These are phyloP conservation scores for Mesotaenium endlicherianum DNA, from an alignment of 139 green algal species.

Conservation along the genomic window DNA sequence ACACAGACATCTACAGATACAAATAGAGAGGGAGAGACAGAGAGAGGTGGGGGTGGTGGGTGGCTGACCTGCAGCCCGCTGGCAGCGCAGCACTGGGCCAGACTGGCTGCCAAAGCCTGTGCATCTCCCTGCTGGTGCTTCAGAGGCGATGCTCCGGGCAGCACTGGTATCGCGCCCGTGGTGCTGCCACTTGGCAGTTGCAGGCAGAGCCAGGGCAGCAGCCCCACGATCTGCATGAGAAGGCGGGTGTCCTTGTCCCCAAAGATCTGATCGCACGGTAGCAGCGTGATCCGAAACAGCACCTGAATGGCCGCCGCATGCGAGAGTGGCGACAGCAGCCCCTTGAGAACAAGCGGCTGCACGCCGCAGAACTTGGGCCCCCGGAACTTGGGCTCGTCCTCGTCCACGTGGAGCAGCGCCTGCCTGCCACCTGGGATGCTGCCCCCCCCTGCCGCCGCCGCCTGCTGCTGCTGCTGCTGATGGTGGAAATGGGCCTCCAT, in stretches of 20 bases:
- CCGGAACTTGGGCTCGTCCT: not conserved
- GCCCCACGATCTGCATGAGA: constrained; percentile 63
- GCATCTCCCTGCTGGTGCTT: constrained; percentile 28
- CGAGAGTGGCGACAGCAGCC: constrained; percentile 68
- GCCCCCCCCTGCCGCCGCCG: not conserved
- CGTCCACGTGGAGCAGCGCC: not conserved
- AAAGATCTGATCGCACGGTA: constrained; percentile 64
- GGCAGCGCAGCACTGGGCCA: constrained; percentile 27
- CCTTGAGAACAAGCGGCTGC: constrained; percentile 82
- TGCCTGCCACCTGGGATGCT: not conserved
- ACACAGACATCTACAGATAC: too few relatives aligned
- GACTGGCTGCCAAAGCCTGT: constrained; percentile 11
- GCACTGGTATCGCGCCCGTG: not conserved
- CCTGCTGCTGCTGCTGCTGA: not conserved
- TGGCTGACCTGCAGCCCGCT: constrained; percentile 29
- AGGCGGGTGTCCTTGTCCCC: constrained; percentile 66
- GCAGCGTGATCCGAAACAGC: constrained; percentile 52
- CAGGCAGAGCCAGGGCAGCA: constrained; percentile 73
- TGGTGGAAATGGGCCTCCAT: not conserved
- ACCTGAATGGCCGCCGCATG: constrained; percentile 47
- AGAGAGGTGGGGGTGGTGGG: not conserved
- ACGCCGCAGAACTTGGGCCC: constrained; percentile 46
- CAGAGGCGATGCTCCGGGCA: constrained; percentile 4
- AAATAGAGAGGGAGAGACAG: not conserved
- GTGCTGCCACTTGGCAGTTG: constrained; percentile 53